phyloP scores from a whole-genome alignment of 2,329 filamentous ascomycete genomes.

The Pseudogymnoascus sp. region DNA sequence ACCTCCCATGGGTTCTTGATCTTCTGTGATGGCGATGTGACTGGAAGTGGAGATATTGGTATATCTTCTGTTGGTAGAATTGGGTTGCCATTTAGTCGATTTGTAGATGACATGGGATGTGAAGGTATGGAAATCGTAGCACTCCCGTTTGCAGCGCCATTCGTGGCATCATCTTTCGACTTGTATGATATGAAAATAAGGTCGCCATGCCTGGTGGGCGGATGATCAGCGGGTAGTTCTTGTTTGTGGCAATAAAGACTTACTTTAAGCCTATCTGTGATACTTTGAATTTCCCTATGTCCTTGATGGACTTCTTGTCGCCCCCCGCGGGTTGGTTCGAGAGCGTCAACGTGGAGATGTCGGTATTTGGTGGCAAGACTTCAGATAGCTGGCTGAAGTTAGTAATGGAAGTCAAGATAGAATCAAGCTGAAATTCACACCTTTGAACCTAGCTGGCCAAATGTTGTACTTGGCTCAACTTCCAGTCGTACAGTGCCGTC shows the following conservation, averaged over 20 bases:
- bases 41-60: conserved; percentile 53
- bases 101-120: conserved; percentile 40
- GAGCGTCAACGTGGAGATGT: conserved; percentile 52
- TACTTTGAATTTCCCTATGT: conserved; percentile 51
- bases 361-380: conserved; percentile 55
- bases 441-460: conserved; percentile 53
- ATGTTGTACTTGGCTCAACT: conserved; percentile 67
- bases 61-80: conserved; percentile 63
- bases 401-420: conserved; percentile 12
- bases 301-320: conserved; percentile 51
- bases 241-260: conserved; percentile 14
- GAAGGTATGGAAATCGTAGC: conserved; percentile 22
- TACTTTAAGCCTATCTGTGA: conserved; percentile 56
- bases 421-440: conserved; percentile 30
- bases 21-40: conserved; percentile 49
- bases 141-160: conserved; percentile 35
- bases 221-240: not conserved
- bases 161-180: conserved; percentile 44
- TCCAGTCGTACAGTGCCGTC: conserved; percentile 88
- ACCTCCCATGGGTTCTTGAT: conserved; percentile 92
- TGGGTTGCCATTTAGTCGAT: conserved; percentile 71
- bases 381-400: conserved; percentile 43
- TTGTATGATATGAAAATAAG: conserved; percentile 82
- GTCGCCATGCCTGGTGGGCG: conserved; percentile 66
- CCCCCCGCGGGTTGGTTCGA: conserved; percentile 55